Conservation (phyloP, 140 eudicot species). For the Cichorium intybus region DNA sequence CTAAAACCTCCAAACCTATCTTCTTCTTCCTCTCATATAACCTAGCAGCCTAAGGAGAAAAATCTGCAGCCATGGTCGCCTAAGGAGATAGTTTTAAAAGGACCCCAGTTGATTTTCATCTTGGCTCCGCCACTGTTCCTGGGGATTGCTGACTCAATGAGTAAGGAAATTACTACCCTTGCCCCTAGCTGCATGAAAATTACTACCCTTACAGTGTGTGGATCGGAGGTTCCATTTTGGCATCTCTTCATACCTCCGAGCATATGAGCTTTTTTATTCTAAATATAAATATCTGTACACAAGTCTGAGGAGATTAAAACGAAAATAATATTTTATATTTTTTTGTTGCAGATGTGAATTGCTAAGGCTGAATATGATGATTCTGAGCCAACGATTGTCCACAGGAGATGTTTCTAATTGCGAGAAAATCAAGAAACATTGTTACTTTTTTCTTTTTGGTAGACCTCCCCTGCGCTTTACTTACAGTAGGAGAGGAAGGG, state of each 20-base stretch:
- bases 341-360: slow-evolving; percentile 16
- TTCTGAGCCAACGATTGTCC: slow-evolving; percentile 41
- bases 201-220: slow-evolving; percentile 65
- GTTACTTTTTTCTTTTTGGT: slow-evolving; percentile 25
- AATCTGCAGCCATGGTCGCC: too few species aligned
- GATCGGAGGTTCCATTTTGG: slow-evolving; percentile 73
- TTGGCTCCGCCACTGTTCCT: slow-evolving; percentile 72
- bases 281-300: too few species aligned
- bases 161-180: slow-evolving; percentile 61
- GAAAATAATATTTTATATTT: neutral
- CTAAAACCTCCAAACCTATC: too few species aligned
- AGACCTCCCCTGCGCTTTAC: too few species aligned
- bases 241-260: slow-evolving; percentile 73
- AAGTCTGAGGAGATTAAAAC: too few species aligned
- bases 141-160: slow-evolving; percentile 70
- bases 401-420: slow-evolving; percentile 42
- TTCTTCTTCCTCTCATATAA: too few species aligned
- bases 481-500: too few species aligned
- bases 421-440: slow-evolving; percentile 9
- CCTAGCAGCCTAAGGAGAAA: too few species aligned
- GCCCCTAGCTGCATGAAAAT: slow-evolving; percentile 77
- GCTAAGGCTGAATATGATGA: slow-evolving; percentile 49
- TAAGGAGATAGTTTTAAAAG: too few species aligned
- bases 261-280: slow-evolving; percentile 39
- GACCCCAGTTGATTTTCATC: slow-evolving; percentile 68